These are phyloP conservation scores for Lyophyllum decastes DNA, from an alignment of 768 basidiomycete genomes.

Conservation along the genomic window DNA sequence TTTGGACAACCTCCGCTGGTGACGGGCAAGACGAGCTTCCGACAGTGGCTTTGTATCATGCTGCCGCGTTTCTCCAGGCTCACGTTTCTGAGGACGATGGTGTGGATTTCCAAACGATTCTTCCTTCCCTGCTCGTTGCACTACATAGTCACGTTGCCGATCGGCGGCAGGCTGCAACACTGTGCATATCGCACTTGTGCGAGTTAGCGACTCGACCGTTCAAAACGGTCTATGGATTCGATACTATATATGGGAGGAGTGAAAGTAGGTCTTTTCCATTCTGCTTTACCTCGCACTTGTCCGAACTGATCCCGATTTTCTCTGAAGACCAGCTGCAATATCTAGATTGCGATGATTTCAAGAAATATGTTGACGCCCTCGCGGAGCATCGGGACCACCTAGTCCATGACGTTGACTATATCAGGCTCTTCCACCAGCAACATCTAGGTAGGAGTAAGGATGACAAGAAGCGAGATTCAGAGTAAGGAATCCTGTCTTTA, in stretches of 20 bases:
- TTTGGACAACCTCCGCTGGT: conserved; percentile 46
- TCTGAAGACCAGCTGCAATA: conserved; percentile 59
- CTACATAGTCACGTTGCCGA: conserved; percentile 45
- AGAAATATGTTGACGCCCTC: conserved; percentile 56
- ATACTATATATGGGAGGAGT: conserved; percentile 66
- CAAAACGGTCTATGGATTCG: conserved; percentile 67
- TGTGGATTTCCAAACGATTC: conserved; percentile 79
- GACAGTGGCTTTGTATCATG: conserved; percentile 70
- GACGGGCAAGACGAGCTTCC: conserved; percentile 33
- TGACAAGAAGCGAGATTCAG: conserved; percentile 56
- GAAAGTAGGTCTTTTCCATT: conserved; percentile 44
- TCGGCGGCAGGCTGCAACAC: conserved; percentile 53
- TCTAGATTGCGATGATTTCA: conserved; percentile 63
- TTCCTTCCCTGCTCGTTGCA: conserved; percentile 69
- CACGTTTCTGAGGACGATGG: conserved; percentile 52
- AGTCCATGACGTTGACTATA: conserved; percentile 56
- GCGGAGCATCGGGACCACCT: conserved; percentile 55
- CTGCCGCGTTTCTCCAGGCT: conserved; percentile 78
- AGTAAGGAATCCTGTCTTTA: conserved; percentile 40
- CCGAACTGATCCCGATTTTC: neutral
- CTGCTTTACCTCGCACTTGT: neutral
- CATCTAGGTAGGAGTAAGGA: conserved; percentile 46
- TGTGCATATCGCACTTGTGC: conserved; percentile 53
- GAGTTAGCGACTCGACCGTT: conserved; percentile 44
- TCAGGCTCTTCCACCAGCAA: conserved; percentile 61